Base-by-base conservation (phyloP, 805 yeast species). In the Candida chilensis region DNA sequence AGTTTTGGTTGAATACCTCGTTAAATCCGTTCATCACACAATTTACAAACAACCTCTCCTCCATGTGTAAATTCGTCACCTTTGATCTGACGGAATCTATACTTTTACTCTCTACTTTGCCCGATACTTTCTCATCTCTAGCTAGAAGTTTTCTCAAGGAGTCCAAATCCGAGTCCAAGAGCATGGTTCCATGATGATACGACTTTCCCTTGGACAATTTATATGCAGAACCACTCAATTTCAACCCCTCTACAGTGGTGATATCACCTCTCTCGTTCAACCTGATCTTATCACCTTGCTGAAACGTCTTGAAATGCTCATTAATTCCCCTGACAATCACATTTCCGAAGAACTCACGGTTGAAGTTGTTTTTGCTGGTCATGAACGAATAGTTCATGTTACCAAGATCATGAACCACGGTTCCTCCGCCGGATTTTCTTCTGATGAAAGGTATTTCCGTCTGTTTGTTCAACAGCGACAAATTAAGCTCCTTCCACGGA, bases 121-220 rank as follows among this genome's bases (percentile, higher is more conserved):
- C 74, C 17, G 57, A 39, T 3, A 52, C 40, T 1, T 53, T 37
- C 8, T 55, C 52, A 26, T 63, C 67, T 11, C 77, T 58, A 20
- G 67, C 65, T 35, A 92, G 59, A 10, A 85, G 48, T n/a, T 71
- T 60, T 2, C 76, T 60, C 34, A 92, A 60, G 1, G 64, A 53
- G n/a, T 62, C 63, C 16, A 92, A 54, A 22, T 76, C 62, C 25
- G 94, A 76, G 32, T 71, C 57, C 16, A 92, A 58, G 5, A 92
- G 61, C 95, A 92, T 84, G 0, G 99, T 92, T 0, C 96, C 98
- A 57, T 92, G 99, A 48, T 92, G 98, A 40, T 88, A 79, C 5
- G 95, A 76, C 41, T 75, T 74, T 0, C 92, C 88, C 29, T 70
- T 67, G 4, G 94, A 78, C 19, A 92, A 64, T 48, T 88, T 88